Conservation (phyloP, 2,329 filamentous ascomycete species). For the Raffaelea ambrosiae region DNA sequence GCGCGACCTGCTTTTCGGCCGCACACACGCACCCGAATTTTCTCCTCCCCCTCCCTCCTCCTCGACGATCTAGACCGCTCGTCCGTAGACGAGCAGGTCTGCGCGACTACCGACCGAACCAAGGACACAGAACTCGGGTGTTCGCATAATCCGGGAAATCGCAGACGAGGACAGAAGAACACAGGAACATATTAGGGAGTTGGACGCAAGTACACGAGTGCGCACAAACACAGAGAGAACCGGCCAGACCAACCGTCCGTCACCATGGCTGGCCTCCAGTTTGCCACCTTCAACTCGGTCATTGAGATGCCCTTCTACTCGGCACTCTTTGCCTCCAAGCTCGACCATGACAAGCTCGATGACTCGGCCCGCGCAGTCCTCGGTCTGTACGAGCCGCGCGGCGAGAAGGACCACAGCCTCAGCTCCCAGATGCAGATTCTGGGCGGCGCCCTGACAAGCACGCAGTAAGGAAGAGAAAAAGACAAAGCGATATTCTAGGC, state of each 20-base stretch:
- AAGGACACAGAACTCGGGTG: no score
- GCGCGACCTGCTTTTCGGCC: no score
- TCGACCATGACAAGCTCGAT: slow-evolving; percentile 94
- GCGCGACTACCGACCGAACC: no score
- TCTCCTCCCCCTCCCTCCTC: no score
- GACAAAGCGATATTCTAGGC: neutral
- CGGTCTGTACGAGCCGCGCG: slow-evolving; percentile 80
- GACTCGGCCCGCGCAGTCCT: slow-evolving; percentile 82
- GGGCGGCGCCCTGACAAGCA: slow-evolving; percentile 74
- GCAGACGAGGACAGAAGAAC: no score
- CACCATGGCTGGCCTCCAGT: slow-evolving; percentile 51
- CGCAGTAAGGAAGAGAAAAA: slow-evolving; percentile 74
- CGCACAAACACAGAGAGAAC: neutral
- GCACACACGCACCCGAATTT: no score
- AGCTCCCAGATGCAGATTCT: slow-evolving; percentile 88
- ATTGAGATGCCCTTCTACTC: slow-evolving; percentile 95
- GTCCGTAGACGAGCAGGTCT: no score
- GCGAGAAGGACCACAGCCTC: slow-evolving; percentile 59
- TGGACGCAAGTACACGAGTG: neutral
- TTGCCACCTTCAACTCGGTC: slow-evolving; percentile 85
- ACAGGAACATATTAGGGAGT: no score
- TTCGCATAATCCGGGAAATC: no score
- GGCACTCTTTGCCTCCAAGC: slow-evolving; percentile 83
- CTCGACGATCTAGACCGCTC: no score
- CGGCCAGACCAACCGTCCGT: neutral